phyloP scores from a whole-genome alignment of 495 filamentous ascomycete genomes.

The Terfezia boudieri region DNA sequence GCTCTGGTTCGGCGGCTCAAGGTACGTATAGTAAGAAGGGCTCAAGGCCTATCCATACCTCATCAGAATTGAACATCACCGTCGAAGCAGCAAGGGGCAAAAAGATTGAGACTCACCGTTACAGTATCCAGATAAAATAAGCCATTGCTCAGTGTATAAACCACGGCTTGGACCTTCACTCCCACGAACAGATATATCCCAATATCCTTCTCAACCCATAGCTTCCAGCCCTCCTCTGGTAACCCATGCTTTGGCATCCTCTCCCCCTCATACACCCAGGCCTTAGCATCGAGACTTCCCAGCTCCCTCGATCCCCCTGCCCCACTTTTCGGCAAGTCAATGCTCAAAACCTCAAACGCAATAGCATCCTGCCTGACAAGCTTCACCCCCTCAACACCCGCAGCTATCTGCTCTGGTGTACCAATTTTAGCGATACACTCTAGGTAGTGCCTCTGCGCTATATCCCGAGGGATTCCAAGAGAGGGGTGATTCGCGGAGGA shows the following conservation, averaged over 20 bases:
- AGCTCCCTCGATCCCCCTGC: slow-evolving; percentile 30
- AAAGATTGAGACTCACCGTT: slow-evolving; percentile 9
- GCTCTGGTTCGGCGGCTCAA: background rate
- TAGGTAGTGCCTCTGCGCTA: slow-evolving; percentile 26
- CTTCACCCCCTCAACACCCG: background rate
- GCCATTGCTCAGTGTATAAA: slow-evolving; percentile 41
- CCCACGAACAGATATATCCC: slow-evolving; percentile 42
- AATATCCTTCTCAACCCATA: slow-evolving; percentile 44
- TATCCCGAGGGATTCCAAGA: slow-evolving; percentile 20
- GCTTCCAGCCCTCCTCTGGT: slow-evolving; percentile 26
- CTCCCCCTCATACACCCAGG: slow-evolving; percentile 20
- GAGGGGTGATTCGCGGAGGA: background rate
- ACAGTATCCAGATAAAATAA: slow-evolving; percentile 29
- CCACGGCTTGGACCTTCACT: slow-evolving; percentile 47
- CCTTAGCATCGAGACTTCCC: slow-evolving; percentile 24
- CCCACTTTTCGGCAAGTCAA: slow-evolving; percentile 22
- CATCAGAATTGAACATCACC: too few species aligned
- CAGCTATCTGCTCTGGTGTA: slow-evolving; percentile 19
- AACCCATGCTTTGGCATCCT: slow-evolving; percentile 6
- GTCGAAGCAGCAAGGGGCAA: background rate
- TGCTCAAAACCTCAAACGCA: slow-evolving; percentile 11
- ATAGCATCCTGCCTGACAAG: background rate
- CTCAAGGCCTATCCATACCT: too few species aligned
- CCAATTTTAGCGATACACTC: slow-evolving; percentile 25
- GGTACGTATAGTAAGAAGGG: background rate